These are phyloP conservation scores for Termitomyces sp. DNA, from an alignment of 1,284 basidiomycete genomes.

Conservation along the genomic window DNA sequence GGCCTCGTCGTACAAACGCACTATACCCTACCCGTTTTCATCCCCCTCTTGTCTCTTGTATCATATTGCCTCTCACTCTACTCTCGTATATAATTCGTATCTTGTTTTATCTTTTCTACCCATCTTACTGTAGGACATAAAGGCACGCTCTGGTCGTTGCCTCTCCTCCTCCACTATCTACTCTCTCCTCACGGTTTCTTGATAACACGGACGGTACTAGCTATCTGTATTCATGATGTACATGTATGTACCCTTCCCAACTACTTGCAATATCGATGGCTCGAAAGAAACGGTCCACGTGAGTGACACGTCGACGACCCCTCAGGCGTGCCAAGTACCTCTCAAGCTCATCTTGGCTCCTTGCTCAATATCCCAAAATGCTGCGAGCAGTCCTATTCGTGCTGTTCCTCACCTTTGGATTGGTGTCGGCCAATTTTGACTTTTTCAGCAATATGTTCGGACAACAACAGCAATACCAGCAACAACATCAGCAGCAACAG, in stretches of 20 bases:
- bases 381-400: constrained; percentile 19
- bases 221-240: constrained; percentile 7
- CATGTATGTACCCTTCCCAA: constrained; percentile 1
- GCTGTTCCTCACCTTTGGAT: constrained; percentile 23
- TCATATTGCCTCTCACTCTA: not conserved
- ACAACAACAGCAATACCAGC: constrained; percentile 44
- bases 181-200: constrained; percentile 1
- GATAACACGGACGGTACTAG: constrained; percentile 8
- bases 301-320: constrained; percentile 17
- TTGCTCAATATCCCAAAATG: constrained; percentile 3
- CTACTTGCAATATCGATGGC: not conserved
- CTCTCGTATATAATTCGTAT: constrained; percentile 2
- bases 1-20: not conserved
- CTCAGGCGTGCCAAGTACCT: no score
- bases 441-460: constrained; percentile 66
- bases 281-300: constrained; percentile 7
- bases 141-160: constrained; percentile 1
- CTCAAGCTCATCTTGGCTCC: not conserved
- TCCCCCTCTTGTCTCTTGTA: constrained; percentile 3
- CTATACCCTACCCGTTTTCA: not conserved
- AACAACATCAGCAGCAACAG: constrained; percentile 45
- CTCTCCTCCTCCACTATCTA: not conserved
- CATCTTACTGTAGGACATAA: constrained; percentile 3
- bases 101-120: constrained; percentile 1
- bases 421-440: constrained; percentile 48